Evolutionary conservation across 495 filamentous ascomycete species (phyloP), one percentile per base, ranked within the genome.

Genomic region (Lophiostoma macrostomum): DNA sequence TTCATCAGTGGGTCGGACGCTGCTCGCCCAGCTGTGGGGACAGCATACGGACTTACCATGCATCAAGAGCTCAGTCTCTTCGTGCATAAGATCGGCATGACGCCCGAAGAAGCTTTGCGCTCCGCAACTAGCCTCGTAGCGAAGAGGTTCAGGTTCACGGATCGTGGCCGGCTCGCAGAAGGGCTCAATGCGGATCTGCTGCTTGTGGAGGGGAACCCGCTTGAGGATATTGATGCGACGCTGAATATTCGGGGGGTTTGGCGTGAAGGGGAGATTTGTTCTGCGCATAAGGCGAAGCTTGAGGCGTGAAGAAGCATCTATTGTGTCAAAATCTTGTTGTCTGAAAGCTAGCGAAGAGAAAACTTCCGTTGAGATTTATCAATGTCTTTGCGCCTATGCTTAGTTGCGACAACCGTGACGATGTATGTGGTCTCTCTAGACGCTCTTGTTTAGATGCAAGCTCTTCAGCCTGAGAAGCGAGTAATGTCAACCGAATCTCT

Each of bases 1-100:
- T n/a, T n/a, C n/a, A n/a, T n/a, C 30, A 69, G 65, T 48, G 69
- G 69, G 7, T 64, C 61, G 20, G 67, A 71, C 38, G 50, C 69
- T 7, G 67, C 67, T 13, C 49, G 58, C 4, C 63, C 65, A 30
- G 67, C 67, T 10, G 36, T 68, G 14, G 68, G 67, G 2, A 69
- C 67, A 0, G 69, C 65, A 4, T 71, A 44, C 41, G 67, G 69
- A n/a, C 52, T 67, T 11, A 54, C 61, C 1, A 28, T 65, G n/a
- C 66, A 69, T 47, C 67, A 69, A 12, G 69, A 70, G 47, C 53
- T 71, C 4, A 40, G 58, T 27, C 39, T 71, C 10, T 59, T 71
- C 30, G 67, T 71, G 13, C 49, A 66, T 14, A 47, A 65, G 39
- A 57, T 50, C 13, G 69, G 66, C 8, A 64, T 71, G 53, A 59